Conservation (phyloP, 148 eudicot species). For the Talinum fruticosum region DNA sequence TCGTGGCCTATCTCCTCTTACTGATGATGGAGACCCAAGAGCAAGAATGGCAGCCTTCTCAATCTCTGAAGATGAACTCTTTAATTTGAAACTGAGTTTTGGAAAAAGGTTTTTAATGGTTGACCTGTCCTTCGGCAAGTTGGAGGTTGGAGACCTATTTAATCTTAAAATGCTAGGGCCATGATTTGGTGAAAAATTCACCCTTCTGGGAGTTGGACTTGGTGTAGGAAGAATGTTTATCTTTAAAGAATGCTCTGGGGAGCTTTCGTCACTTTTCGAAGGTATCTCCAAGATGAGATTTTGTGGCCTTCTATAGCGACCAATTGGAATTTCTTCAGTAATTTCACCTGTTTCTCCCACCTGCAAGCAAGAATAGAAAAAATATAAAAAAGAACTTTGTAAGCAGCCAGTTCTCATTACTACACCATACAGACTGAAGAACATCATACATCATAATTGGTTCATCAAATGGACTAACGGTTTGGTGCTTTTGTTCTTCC, state of each 20-base stretch:
- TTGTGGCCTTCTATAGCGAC: constrained; percentile 33
- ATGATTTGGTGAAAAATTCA: constrained; percentile 66
- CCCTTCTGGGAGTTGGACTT: constrained; percentile 60
- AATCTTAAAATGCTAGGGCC: constrained; percentile 47
- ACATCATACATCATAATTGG: neutral
- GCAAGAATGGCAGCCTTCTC: constrained; percentile 68
- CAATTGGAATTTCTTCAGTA: constrained; percentile 47
- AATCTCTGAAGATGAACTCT: constrained; percentile 51
- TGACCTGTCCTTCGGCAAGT: constrained; percentile 46
- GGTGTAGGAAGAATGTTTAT: constrained; percentile 58
- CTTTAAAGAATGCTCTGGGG: constrained; percentile 51
- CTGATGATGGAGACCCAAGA: constrained; percentile 59
- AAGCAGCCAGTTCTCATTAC: neutral
- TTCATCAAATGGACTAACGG: neutral
- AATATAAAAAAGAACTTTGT: neutral
- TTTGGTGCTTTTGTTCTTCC: neutral
- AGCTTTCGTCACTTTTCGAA: constrained; percentile 29
- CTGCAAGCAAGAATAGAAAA: constrained; percentile 28
- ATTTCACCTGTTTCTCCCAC: constrained; percentile 61
- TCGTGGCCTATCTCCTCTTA: constrained; percentile 36
- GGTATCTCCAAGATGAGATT: constrained; percentile 52
- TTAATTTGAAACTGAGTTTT: constrained; percentile 77
- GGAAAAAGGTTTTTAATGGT: constrained; percentile 65
- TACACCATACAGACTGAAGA: neutral
- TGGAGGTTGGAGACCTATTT: constrained; percentile 43